Evolutionary conservation across 768 basidiomycete species (phyloP).

Genomic region (Gautieria morchelliformis): DNA sequence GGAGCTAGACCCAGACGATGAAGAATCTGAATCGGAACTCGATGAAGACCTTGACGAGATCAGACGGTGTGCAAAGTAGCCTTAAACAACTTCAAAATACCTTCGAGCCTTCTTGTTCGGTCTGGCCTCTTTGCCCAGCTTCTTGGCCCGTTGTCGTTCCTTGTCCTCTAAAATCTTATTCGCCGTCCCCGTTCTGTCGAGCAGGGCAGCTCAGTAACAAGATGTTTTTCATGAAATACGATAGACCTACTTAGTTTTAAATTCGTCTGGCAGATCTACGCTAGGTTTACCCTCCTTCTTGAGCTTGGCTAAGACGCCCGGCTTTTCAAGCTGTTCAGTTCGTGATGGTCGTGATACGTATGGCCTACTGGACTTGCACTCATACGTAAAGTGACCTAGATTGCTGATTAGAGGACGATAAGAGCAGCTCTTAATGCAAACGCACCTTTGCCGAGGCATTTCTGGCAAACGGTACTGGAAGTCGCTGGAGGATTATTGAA

Average conservation of each 20-base stretch:
- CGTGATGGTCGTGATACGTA: constrained; percentile 87
- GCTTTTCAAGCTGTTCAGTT: constrained; percentile 78
- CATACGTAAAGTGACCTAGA: constrained; percentile 81
- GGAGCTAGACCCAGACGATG: constrained; percentile 26
- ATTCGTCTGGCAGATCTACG: constrained; percentile 85
- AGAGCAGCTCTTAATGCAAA: not conserved
- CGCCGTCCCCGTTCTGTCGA: constrained; percentile 60
- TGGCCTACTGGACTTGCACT: constrained; percentile 75
- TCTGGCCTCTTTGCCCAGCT: constrained; percentile 49
- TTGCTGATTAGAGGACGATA: not conserved
- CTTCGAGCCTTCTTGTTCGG: constrained; percentile 17
- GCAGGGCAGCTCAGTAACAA: not conserved
- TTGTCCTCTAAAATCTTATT: constrained; percentile 64
- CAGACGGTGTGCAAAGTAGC: constrained; percentile 4
- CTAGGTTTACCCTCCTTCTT: constrained; percentile 65
- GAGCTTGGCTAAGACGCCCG: constrained; percentile 53
- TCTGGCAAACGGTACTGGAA: constrained; percentile 68
- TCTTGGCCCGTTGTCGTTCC: constrained; percentile 34
- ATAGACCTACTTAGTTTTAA: constrained; percentile 60
- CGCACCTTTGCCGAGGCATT: constrained; percentile 63
- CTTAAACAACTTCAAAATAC: constrained; percentile 1
- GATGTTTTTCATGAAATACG: not conserved
- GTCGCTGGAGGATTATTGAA: constrained; percentile 55
- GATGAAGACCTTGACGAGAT: constrained; percentile 22
- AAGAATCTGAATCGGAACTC: constrained; percentile 29